Evolutionary conservation across 768 basidiomycete genomes (phyloP), one percentile per base, ranked within the genome.

Genomic region (Fomitopsis pulvina): DNA sequence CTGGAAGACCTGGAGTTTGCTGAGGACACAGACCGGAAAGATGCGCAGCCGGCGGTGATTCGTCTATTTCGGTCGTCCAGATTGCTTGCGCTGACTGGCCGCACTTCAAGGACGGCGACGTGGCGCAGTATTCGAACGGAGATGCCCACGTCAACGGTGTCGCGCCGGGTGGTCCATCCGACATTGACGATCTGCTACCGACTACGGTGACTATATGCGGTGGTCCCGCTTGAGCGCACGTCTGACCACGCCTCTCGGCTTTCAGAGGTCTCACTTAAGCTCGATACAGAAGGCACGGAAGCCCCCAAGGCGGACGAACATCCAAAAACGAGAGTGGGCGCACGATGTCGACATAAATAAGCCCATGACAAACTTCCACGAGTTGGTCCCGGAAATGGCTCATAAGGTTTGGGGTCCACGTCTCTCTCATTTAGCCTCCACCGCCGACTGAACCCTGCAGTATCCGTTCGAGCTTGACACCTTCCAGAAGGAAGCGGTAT

Each of bases 401-500:
- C 90, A 90, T 66, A 83, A 92, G 72, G 93, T 90, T 57, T 67
- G 50, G 26, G 9, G 18, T 7, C 30, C 14, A 16, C 18, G 14
- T 20, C 14, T 16, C 14, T 37, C 34, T 11, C 11, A 11, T 25
- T 38, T 26, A 4, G 24, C n/a, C n/a, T n/a, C n/a, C n/a, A n/a
- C n/a, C n/a, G 34, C 4, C 18, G 34, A 37, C 32, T 18, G 27
- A 43, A 46, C 43, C 10, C 41, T 14, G 38, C 56, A 92, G 93
- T 99, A 97, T 68, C 94, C 96, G n/a, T 99, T 99, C 68, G 92
- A 96, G 63, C 77, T 99, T 26, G 96, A 99, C 66, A 94, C 86
- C 0, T 99, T 98, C 71, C 96, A 99, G 67, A 98, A 97, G 65
- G 92, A 98, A 64, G 96, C 96, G 1, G 91, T 98, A 6, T 96